A percentile compares a stretch with the other conserved stretches of the same genome.
Conservation (phyloP, 2,329 filamentous ascomycete genomes). For the Epichloe sylvatica region DNA sequence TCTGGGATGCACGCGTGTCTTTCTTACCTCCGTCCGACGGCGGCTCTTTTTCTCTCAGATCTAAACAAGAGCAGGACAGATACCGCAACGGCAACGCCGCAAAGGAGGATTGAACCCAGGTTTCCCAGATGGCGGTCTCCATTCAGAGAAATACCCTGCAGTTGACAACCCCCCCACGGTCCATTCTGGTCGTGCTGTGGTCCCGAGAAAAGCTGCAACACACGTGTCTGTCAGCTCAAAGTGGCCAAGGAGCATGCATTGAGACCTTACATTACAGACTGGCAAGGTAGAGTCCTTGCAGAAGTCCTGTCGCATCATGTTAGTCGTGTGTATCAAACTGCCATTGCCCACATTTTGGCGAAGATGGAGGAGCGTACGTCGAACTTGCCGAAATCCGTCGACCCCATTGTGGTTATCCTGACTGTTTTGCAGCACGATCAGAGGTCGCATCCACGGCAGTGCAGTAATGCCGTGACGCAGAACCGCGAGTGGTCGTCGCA, state of each 20-base stretch:
- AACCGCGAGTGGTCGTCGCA: not conserved
- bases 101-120: slow-evolving; percentile 80
- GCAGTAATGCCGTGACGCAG: not conserved
- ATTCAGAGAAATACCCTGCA: slow-evolving; percentile 62
- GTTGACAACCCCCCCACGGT: slow-evolving; percentile 56
- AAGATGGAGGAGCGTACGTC: slow-evolving; percentile 27
- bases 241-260: not conserved
- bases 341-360: not conserved
- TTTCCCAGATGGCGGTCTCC: slow-evolving; percentile 59
- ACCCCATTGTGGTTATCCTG: slow-evolving; percentile 35
- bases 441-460: slow-evolving; percentile 1
- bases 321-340: slow-evolving; percentile 9
- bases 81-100: slow-evolving; percentile 58
- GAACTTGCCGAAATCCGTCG: slow-evolving; percentile 48
- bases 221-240: slow-evolving; percentile 5
- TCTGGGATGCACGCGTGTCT: not conserved
- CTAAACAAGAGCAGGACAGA: slow-evolving; percentile 56
- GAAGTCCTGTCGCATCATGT: slow-evolving; percentile 45
- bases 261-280: slow-evolving; percentile 62
- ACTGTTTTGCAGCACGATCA: slow-evolving; percentile 8
- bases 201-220: slow-evolving; percentile 37
- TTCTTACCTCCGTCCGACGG: slow-evolving; percentile 74
- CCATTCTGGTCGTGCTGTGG: slow-evolving; percentile 44
- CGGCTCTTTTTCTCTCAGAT: slow-evolving; percentile 82
- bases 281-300: slow-evolving; percentile 74